Evolutionary conservation across 352 stramenopile species (phyloP), one percentile per base, ranked within the genome.

Genomic region (Globisporangium paddicum): DNA sequence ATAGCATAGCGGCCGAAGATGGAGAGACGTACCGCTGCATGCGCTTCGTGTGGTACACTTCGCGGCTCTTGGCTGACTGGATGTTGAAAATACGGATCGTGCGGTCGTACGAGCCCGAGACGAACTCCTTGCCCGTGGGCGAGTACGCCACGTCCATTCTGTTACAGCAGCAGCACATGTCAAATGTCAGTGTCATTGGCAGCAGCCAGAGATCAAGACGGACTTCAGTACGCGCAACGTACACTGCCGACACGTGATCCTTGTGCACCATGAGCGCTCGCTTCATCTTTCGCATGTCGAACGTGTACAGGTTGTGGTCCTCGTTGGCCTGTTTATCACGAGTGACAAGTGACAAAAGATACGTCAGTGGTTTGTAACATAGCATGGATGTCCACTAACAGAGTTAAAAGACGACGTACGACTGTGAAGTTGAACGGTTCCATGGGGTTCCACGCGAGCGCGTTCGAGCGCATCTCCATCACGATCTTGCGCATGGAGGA

Each of bases 361-460:
- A 66, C 19, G 18, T 35, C 19, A 55, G 18, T 41, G 63, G 2
- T 25, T 21, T 35, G 21, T 18, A 26, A 35, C 2, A 51, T 21
- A 47, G 9, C 21, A 48, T 21, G 44, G 28, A 32, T 32, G 28
- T 32, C 6, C 41, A 26, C 28, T 32, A 32, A 32, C n/a, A n/a
- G n/a, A n/a, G n/a, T n/a, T n/a, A 19, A 8, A 7, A n/a, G 6
- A 44, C 16, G 21, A 83, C 72, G 63, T 73, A 89, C 78, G 35
- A 98, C 95, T 47, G 96, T 97, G 73, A 99, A 99, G 70, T 99
- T 98, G 78, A 99, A 98, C 5, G 98, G 97, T 77, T 98, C 95
- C 75, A 96, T 95, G 25, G 97, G 98, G 83, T 99, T 99, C 98
- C 98, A 99, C 61, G 98, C 96, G 18, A 99, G 69, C 60, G 90